Evolutionary conservation across 352 stramenopile genomes (phyloP).

Genomic region (Globisporangium cederbergense): DNA sequence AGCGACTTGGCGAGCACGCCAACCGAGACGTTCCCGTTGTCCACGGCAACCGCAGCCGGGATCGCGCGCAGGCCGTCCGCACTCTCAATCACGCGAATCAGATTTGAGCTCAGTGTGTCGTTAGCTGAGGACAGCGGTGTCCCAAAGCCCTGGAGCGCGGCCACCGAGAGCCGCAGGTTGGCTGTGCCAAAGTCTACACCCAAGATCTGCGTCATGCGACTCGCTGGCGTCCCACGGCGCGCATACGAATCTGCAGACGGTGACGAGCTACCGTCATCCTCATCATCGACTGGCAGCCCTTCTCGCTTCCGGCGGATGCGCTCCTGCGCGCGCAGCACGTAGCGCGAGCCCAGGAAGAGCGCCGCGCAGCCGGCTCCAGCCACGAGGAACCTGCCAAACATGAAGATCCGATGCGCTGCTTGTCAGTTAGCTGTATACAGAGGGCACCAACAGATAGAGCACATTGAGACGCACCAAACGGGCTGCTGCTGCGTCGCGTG

Average conservation of each 20-base stretch:
- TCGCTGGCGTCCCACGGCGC: not conserved
- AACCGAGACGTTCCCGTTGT: conserved; percentile 54
- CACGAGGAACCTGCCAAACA: conserved; percentile 28
- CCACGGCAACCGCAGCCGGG: conserved; percentile 51
- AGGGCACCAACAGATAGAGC: not conserved
- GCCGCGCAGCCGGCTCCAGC: conserved; percentile 38
- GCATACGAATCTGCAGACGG: not conserved
- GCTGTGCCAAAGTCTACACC: conserved; percentile 54
- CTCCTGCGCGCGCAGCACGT: conserved; percentile 57
- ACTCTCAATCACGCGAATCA: conserved; percentile 49
- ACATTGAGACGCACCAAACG: conserved; percentile 29
- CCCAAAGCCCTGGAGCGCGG: conserved; percentile 23
- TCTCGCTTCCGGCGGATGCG: conserved; percentile 40
- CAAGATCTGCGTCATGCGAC: conserved; percentile 33
- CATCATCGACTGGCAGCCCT: conserved; percentile 42
- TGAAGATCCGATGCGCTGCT: not conserved
- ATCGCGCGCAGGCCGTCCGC: conserved; percentile 51
- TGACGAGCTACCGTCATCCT: conserved; percentile 12
- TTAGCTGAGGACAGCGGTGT: not conserved
- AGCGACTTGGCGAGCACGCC: conserved; percentile 45
- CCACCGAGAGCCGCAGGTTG: conserved; percentile 46
- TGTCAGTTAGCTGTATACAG: not conserved
- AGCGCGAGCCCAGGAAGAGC: conserved; percentile 53
- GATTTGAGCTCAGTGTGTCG: not conserved
- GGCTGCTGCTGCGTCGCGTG: conserved; percentile 49